Evolutionary conservation across 148 eudicot species (phyloP).

Genomic region (Cornus controversa): DNA sequence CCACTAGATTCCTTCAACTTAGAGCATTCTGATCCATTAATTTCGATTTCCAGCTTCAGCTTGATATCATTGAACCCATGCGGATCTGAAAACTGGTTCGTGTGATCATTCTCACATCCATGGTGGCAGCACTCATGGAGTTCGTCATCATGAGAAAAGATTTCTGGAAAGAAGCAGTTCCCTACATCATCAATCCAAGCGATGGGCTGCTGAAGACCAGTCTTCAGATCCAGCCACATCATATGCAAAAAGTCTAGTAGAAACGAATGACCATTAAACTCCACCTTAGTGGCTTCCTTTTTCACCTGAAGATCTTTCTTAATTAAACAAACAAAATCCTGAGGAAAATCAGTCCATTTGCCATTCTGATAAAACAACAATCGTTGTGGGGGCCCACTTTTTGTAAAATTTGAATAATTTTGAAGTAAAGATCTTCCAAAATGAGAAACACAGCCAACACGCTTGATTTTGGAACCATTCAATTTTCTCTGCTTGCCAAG

Average conservation of each 20-base stretch:
- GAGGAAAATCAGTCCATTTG: slow-evolving; percentile 69
- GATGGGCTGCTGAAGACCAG: slow-evolving; percentile 59
- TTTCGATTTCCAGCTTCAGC: slow-evolving; percentile 75
- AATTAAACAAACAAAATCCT: slow-evolving; percentile 44
- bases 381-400: slow-evolving; percentile 66
- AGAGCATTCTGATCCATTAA: slow-evolving; percentile 44
- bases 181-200: slow-evolving; percentile 95
- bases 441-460: slow-evolving; percentile 27
- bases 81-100: slow-evolving; percentile 22
- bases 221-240: slow-evolving; percentile 61
- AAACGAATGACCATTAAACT: slow-evolving; percentile 37
- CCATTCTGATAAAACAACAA: slow-evolving; percentile 71
- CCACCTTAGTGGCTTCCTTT: slow-evolving; percentile 65
- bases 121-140: slow-evolving; percentile 23
- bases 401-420: slow-evolving; percentile 58
- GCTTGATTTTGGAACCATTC: slow-evolving; percentile 38
- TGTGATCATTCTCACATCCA: slow-evolving; percentile 32
- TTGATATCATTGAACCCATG: slow-evolving; percentile 48
- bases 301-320: slow-evolving; percentile 59
- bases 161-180: slow-evolving; percentile 78
- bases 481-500: slow-evolving; percentile 71
- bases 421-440: slow-evolving; percentile 36
- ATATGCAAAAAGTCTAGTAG: slow-evolving; percentile 76
- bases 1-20: slow-evolving; percentile 52
- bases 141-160: slow-evolving; percentile 38